Base-by-base conservation (phyloP, 176 grass and related monocot genomes). In the Oryza australiensis region DNA sequence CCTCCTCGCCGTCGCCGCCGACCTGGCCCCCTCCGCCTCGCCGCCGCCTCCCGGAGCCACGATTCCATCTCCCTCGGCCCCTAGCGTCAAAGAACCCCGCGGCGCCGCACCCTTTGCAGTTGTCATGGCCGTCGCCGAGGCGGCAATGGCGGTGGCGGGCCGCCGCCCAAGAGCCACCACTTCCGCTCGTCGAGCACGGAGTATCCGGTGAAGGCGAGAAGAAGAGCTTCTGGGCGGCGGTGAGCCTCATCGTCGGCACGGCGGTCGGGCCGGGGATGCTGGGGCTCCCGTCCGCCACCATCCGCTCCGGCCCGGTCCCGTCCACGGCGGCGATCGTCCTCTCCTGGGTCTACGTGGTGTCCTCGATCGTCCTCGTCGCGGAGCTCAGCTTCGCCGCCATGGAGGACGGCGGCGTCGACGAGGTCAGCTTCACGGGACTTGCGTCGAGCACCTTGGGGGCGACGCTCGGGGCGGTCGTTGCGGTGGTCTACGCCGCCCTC, bases 361-460 rank as follows among this genome's bases (percentile, higher is more conserved):
- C 89, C 22, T 97, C 89, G 24, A 89, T 97, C 55, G 32, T 94
- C 41, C 89, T 97, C 27, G 94, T 97, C 8, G 91, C 82, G 10
- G 94, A 97, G 84, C 82, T 92, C 28, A 94, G 89, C 76, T 94
- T 92, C 78, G 85, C 83, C 4, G 84, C 94, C 45, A 92, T 94
- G 91, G 62, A 80, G 62, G 80, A 82, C 7, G 80, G 70, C 3
- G 82, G 78, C 26, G 67, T 90, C 4, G 68, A 92, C 22, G 91
- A 97, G 83, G 87, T 97, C 69, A 94, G 91, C 73, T 97, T 97
- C 77, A 97, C 94, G 23, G 89, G 87, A 55, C 87, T 97, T 87
- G 89, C 91, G 35, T 94, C 89, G 12, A 90, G 70, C 75, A 88
- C 94, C 29, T 82, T 97, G 10, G 89, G 94, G 53, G 29, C 87